phyloP scores from a whole-genome alignment of 1,284 basidiomycete species.

The Hypsizygus ulmarius region DNA sequence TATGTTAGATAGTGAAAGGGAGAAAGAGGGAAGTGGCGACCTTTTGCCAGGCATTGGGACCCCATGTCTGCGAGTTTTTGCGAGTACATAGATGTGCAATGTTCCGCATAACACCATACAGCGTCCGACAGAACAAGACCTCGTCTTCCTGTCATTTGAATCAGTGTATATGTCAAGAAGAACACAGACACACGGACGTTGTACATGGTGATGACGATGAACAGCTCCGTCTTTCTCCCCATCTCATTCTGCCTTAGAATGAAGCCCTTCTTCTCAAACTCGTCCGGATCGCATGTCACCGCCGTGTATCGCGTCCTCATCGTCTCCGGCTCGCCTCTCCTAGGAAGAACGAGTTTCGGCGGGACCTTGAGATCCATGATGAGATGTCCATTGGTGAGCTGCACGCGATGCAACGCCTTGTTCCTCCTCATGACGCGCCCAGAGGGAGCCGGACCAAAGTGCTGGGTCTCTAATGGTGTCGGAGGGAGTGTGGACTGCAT shows the following conservation, averaged over 20 bases:
- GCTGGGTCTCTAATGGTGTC: slow-evolving; percentile 62
- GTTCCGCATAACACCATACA: slow-evolving; percentile 95
- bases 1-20: background rate
- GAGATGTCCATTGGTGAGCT: slow-evolving; percentile 81
- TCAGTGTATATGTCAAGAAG: background rate
- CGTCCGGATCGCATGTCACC: slow-evolving; percentile 91
- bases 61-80: slow-evolving; percentile 95
- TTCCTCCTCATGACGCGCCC: slow-evolving; percentile 75
- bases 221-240: slow-evolving; percentile 85
- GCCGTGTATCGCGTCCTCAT: slow-evolving; percentile 83
- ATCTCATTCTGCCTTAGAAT: slow-evolving; percentile 83
- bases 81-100: slow-evolving; percentile 89
- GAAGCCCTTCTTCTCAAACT: slow-evolving; percentile 82
- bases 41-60: slow-evolving; percentile 96
- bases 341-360: slow-evolving; percentile 79
- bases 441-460: slow-evolving; percentile 84
- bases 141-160: slow-evolving; percentile 81
- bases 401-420: slow-evolving; percentile 70
- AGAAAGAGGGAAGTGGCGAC: slow-evolving; percentile 32
- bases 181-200: slow-evolving; percentile 56
- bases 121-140: slow-evolving; percentile 87
- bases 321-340: slow-evolving; percentile 82
- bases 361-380: slow-evolving; percentile 85
- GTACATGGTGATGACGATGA: slow-evolving; percentile 96
- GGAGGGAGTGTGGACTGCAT: slow-evolving; percentile 37